Evolutionary conservation across 208 protist genomes (phyloP), one percentile per base, ranked within the genome.

Genomic region (Lotmaria passim): DNA sequence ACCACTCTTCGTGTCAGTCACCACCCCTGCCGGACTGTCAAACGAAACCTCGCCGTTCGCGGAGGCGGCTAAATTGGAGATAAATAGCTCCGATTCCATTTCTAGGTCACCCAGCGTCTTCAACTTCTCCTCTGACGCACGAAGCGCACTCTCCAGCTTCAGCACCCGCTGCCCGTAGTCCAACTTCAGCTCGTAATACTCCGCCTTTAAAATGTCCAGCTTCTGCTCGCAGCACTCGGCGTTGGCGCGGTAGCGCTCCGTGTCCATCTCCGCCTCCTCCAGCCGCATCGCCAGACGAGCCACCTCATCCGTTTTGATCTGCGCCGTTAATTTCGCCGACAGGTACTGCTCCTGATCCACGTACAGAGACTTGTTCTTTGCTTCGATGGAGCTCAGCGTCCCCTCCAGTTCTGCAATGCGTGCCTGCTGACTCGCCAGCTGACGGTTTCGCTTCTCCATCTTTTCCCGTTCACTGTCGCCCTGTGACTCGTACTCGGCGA

Each of bases 181-280:
- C 24, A 96, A 75, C 57, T 90, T 93, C 33, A 93, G 57, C 57
- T 96, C 91, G 62, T 96, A 96, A 74, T 93, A 96, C 80, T 96
- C 88, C 2, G 85, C 82, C 65, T 96, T 96, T 0, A 96, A 72
- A 48, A 96, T 96, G 44, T 96, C 91, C 7, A 96, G 74, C 69
- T 96, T 96, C 66, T 96, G 88, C 72, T 96, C 91, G 21, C 62
- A 82, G 75, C 91, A 96, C 73, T 96, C 91, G 8, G 88, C 86
- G 31, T 73, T 85, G 30, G 88, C 79, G 60, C 87, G 90, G 70
- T 93, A 89, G 4, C 86, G 83, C 64, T 91, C 81, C 23, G 52
- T 56, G 31, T 96, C 83, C 82, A 93, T 83, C 64, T 96, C 88
- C 3, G 88, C 69, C 64, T 96, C 87, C 51, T 93, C 83, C 26